Evolutionary conservation across 805 yeast species (phyloP), one percentile per base, ranked within the genome.

Genomic region (Priceomyces haplophilus): DNA sequence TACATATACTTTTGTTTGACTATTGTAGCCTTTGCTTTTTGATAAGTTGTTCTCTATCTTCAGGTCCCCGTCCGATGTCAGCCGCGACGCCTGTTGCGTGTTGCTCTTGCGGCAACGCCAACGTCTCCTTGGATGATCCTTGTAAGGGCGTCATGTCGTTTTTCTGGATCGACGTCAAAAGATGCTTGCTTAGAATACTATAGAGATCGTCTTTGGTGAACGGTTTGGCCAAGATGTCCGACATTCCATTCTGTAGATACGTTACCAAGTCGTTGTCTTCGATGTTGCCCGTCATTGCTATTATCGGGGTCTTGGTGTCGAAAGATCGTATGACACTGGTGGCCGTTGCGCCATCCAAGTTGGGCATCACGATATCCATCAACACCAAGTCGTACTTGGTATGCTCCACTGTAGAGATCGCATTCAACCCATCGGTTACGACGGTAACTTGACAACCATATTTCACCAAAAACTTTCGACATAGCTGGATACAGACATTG

Each of bases 391-490:
- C 95, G 55, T 82, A 86, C 52, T 82, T 78, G 27, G 79, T 78
- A 39, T 79, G 78, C 56, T 83, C 90, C 23, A 85, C 78, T 0
- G 82, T 83, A 25, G 81, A 76, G 34, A 93, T 88, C 2, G 97
- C 97, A 27, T 87, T 82, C 8, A 91, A 65, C 0, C 99, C 99
- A 65, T 91, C 97, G 4, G 88, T 84, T 0, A 88, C 97, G 15
- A 89, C 88, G 37, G 93, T 91, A 3, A 91, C 96, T 11, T 88
- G 82, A 61, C 97, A 90, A 0, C 97, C 97, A 59, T 86, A 88
- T 55, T 88, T 86, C 57, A 80, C 78, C 44, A 93, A 62, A 56
- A 93, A 88, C 59, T 87, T 86, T 7, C 86, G 73, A 53, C 97
- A 87, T 7, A 91, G 70, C 49, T 85, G 87, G 41, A 88, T 85